Evolutionary conservation across 1,284 basidiomycete genomes (phyloP), one percentile per base, ranked within the genome.

Genomic region (Cryptococcus sp.): DNA sequence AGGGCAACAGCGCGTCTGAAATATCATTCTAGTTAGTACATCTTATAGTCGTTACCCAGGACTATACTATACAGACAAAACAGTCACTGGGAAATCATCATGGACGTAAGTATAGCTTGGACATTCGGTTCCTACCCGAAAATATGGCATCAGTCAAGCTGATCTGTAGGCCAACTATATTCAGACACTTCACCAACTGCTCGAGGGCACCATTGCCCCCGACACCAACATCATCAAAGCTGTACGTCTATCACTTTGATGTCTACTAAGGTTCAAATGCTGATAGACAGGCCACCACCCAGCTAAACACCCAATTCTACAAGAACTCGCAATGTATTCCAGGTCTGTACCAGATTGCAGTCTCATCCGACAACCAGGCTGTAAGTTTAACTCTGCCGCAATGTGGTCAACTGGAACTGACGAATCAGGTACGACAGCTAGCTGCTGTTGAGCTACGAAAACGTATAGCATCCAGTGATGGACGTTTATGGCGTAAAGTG

Each of bases 391-490:
- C 39, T 37, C 16, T 32, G 28, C 16, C 31, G 16, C 59, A 19
- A 56, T 10, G 39, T 28, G 22, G 32, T 36, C 10, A n/a, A 41
- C 11, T 13, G 34, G 31, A 31, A 28, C 36, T 49, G 45, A 18
- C 45, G 13, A 37, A 7, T 7, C 59, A 96, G 91, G 85, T 97
- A 56, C 89, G 94, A 51, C 96, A 99, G 84, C 83, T 99, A 21
- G 90, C 93, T 46, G 91, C 93, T n/a, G 93, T 98, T 53, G 96
- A 99, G 78, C 81, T 98, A 68, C 82, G 96, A 62, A 99, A 99
- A 80, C 87, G 94, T 56, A 82, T 98, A 53, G 76, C 81, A 23
- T 82, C 85, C 72, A 86, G 86, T 66, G 87, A 86, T 62, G 88
- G 87, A 50, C 85, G 84, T 72, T 77, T 93, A 37, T 98, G 96